Base-by-base conservation (phyloP, 345 rosid genomes). In the Sonneratia caseolaris region DNA sequence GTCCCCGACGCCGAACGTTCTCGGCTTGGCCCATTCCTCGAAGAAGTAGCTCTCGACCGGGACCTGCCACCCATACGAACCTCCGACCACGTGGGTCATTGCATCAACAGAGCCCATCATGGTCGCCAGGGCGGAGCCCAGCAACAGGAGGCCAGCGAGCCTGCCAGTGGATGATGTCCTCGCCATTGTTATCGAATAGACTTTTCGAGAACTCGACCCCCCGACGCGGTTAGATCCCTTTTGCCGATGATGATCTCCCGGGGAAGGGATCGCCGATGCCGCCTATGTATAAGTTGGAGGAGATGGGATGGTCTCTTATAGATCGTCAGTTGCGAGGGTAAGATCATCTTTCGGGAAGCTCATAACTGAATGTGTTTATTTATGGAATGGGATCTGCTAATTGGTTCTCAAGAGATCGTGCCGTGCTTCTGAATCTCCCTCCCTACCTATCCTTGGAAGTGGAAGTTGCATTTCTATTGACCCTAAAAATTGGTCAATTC, bases 81-180 rank as follows among this genome's bases (percentile, higher is more conserved):
- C 79, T 0, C 79, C 79, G 47, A 76, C 79, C n/a, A 76, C 75
- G 22, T 76, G 79, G 24, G 61, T 35, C 48, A 48, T 18, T 2
- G 68, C 74, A 8, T 24, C 36, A 0, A 70, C 49, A 8, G 74
- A 56, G 27, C 71, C 75, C 59, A 76, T 35, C 71, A 66, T 42
- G 67, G 66, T 65, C 59, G 66, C 36, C 76, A 82, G 79, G 9
- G 89, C 86, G 68, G 86, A 86, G 75, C 71, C 73, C 64, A 79
- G 76, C 70, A 86, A 67, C 47, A 87, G 82, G 35, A 82, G 72
- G 38, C 80, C 75, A 36, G 15, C 3, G 15, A 66, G 22, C 11
- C 37, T 1, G 0, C 51, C 51, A 10, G 3, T 47, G 8, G 51
- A 47, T 47, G n/a, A 35, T 16, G 18, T 65, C 37, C 51, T 37